These are phyloP conservation scores for Lactarius psammicola DNA, from an alignment of 768 basidiomycete genomes.

Conservation along the genomic window DNA sequence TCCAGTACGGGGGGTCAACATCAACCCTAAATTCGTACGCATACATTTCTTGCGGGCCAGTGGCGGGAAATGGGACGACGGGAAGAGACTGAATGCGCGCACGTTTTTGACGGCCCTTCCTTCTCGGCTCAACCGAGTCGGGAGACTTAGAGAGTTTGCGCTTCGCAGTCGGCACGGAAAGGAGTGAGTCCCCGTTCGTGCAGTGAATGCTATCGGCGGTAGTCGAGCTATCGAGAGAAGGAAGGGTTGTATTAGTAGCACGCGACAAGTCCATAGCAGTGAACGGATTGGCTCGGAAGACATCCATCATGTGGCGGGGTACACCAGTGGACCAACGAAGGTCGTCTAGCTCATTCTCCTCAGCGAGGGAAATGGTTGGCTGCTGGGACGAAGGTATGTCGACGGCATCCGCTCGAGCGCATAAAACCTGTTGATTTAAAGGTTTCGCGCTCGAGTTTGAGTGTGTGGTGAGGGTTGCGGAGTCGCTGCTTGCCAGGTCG, in stretches of 20 bases:
- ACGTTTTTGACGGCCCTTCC: conserved; percentile 23
- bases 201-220: background rate
- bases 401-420: background rate
- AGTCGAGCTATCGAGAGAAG: conserved; percentile 8
- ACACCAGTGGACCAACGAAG: conserved; percentile 25
- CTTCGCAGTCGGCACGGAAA: conserved; percentile 6
- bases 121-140: conserved; percentile 13
- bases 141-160: conserved; percentile 14
- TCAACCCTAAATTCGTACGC: conserved; percentile 26
- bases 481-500: background rate
- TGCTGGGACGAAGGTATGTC: background rate
- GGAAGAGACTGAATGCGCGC: conserved; percentile 19
- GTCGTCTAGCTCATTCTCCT: conserved; percentile 12
- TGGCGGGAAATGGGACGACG: conserved; percentile 25
- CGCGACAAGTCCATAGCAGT: background rate
- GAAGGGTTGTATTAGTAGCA: background rate
- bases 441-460: background rate
- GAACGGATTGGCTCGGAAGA: conserved; percentile 28
- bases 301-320: conserved; percentile 27
- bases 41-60: conserved; percentile 29
- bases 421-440: background rate
- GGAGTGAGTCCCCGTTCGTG: background rate
- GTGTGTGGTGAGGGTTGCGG: background rate
- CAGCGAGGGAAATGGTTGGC: background rate
- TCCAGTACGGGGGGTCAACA: conserved; percentile 6